phyloP scores from a whole-genome alignment of 2,329 filamentous ascomycete genomes.

The Pestalotiopsis sp. region DNA sequence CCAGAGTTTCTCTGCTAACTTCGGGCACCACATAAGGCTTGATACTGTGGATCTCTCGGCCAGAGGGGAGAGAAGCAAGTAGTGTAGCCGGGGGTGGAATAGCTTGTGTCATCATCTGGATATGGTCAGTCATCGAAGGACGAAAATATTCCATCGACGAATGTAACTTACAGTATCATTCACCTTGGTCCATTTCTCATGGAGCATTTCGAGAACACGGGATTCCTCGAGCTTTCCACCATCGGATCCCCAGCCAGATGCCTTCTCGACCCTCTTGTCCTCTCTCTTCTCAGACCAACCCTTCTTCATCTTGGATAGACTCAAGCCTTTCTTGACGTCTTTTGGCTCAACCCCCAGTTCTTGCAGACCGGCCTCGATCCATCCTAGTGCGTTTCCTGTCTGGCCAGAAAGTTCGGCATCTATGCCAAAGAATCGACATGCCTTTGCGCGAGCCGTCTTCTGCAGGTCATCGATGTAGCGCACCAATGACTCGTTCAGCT shows the following conservation, averaged over 20 bases:
- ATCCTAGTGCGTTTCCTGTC: conserved; percentile 83
- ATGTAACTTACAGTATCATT: conserved; percentile 77
- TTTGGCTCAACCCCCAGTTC: conserved; percentile 69
- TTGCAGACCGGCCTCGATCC: conserved; percentile 76
- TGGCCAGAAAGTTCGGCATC: conserved; percentile 84
- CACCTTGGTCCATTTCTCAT: conserved; percentile 87
- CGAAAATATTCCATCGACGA: not conserved
- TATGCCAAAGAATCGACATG: conserved; percentile 87
- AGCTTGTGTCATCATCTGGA: conserved; percentile 75
- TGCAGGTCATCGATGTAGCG: conserved; percentile 78
- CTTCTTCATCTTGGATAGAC: conserved; percentile 60
- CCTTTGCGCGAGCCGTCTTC: conserved; percentile 77
- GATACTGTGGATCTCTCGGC: conserved; percentile 79
- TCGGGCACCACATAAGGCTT: conserved; percentile 68
- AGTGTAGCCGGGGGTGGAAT: conserved; percentile 75
- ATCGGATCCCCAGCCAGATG: conserved; percentile 75
- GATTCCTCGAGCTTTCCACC: conserved; percentile 84
- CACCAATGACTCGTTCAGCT: conserved; percentile 66
- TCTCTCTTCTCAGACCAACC: conserved; percentile 76
- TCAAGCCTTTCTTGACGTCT: conserved; percentile 53
- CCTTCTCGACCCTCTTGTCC: conserved; percentile 77
- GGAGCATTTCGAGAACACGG: conserved; percentile 82
- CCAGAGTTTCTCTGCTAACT: conserved; percentile 67
- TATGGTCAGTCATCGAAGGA: conserved; percentile 12
- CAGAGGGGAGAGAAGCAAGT: conserved; percentile 80